phyloP scores from a whole-genome alignment of 2,329 filamentous ascomycete genomes.

The Phoma sp. region DNA sequence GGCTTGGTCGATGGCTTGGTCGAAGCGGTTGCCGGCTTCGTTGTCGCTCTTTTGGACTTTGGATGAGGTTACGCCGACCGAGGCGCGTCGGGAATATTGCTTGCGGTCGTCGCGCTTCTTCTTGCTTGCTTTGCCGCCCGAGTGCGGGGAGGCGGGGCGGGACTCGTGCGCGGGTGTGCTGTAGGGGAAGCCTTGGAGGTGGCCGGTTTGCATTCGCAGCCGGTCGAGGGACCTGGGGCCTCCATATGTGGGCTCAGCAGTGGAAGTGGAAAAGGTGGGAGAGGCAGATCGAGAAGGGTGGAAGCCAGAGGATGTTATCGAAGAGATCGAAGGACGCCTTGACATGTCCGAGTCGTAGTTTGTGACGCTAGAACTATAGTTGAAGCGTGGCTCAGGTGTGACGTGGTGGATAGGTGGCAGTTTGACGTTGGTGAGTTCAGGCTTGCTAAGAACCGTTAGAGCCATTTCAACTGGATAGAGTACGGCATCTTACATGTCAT shows the following conservation, averaged over 20 bases:
- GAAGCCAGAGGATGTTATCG: conserved; percentile 12
- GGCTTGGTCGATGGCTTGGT: conserved; percentile 10
- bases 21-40: conserved; percentile 17
- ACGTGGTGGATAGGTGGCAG: conserved; percentile 13
- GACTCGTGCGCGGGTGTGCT: background rate
- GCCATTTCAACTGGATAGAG: background rate
- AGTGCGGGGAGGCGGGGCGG: background rate
- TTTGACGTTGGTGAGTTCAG: conserved; percentile 14
- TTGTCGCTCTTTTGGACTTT: conserved; percentile 17
- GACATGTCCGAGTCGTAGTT: conserved; percentile 16
- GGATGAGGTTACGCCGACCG: background rate
- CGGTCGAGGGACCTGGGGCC: background rate
- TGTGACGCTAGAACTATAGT: conserved; percentile 6
- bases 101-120: conserved; percentile 20
- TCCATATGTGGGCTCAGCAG: conserved; percentile 9
- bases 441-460: conserved; percentile 6
- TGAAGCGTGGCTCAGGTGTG: conserved; percentile 9
- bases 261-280: conserved; percentile 8
- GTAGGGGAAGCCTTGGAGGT: conserved; percentile 11
- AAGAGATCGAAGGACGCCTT: conserved; percentile 15
- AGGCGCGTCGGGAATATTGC: conserved; percentile 9
- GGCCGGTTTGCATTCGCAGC: conserved; percentile 8
- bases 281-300: conserved; percentile 17
- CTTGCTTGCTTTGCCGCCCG: conserved; percentile 16
- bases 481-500: conserved; percentile 6